Percentiles rank a stretch among this genome's conserved stretches.
Conservation (phyloP, 129 eudicot genomes). For the Saposhnikovia divaricata region DNA sequence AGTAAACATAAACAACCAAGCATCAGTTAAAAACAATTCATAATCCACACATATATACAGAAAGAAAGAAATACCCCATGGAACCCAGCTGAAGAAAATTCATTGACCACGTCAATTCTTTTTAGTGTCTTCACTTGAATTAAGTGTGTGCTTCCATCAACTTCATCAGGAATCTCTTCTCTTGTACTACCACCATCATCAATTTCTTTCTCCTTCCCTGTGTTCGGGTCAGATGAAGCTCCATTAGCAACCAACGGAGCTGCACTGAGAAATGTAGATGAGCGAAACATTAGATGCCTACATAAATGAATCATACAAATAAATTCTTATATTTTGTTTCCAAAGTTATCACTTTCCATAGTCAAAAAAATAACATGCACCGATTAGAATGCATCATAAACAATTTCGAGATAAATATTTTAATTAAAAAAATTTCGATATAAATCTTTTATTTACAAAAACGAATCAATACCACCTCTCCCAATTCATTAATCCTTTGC, state of each 20-base stretch:
- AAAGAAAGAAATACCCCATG: constrained; percentile 16
- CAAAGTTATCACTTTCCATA: neutral
- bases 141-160: constrained; percentile 23
- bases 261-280: constrained; percentile 26
- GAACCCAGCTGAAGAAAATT: constrained; percentile 23
- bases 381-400: neutral
- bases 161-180: constrained; percentile 36
- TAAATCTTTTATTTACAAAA: neutral
- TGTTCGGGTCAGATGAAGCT: constrained; percentile 32
- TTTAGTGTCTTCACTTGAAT: constrained; percentile 17
- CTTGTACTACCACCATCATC: constrained; percentile 27
- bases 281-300: constrained; percentile 8
- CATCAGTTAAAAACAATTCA: neutral
- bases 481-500: neutral
- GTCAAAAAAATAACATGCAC: neutral
- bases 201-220: constrained; percentile 29
- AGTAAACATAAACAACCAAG: neutral
- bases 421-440: no score
- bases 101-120: constrained; percentile 23
- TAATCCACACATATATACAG: neutral
- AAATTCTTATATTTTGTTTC: neutral
- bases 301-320: neutral
- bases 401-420: neutral
- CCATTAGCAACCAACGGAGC: constrained; percentile 35
- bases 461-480: neutral